phyloP scores from a whole-genome alignment of 2,329 filamentous ascomycete species.

The Pyrenochaeta sp. region DNA sequence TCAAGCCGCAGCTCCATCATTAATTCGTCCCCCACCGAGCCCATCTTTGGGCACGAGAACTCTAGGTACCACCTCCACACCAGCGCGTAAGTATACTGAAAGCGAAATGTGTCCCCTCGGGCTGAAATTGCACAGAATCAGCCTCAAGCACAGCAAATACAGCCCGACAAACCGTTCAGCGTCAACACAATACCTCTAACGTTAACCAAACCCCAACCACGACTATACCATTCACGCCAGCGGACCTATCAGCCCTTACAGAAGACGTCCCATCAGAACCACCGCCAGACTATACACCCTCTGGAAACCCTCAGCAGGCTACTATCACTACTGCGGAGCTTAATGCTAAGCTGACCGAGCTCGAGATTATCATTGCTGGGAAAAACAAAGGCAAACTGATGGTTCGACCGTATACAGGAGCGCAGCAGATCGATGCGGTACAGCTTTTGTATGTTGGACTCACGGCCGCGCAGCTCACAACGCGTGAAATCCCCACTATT shows the following conservation, averaged over 20 bases:
- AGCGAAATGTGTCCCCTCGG: not conserved
- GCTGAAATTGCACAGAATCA: not conserved
- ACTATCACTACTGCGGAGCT: constrained; percentile 1
- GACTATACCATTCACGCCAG: constrained; percentile 1
- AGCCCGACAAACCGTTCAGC: not conserved
- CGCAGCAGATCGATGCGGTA: not conserved
- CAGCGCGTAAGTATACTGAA: not conserved
- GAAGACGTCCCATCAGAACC: not conserved
- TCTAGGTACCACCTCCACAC: not conserved
- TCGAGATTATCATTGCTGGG: not conserved
- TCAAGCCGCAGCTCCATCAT: not conserved
- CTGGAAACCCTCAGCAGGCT: not conserved
- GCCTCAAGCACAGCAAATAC: not conserved
- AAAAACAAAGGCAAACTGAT: constrained; percentile 1
- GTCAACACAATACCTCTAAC: not conserved
- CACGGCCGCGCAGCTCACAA: not conserved
- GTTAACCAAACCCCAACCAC: not conserved
- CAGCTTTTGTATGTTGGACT: not conserved
- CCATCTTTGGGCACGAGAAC: not conserved
- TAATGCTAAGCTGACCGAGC: not conserved
- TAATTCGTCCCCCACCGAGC: not conserved
- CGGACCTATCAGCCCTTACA: not conserved
- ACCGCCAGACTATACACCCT: constrained; percentile 1
- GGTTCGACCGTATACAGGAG: not conserved
- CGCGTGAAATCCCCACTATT: not conserved